A percentile compares a stretch with the other conserved stretches of the same genome.
These are phyloP conservation scores for Grigorovia yakushimaensis DNA, from an alignment of 805 yeast genomes.

Conservation along the genomic window DNA sequence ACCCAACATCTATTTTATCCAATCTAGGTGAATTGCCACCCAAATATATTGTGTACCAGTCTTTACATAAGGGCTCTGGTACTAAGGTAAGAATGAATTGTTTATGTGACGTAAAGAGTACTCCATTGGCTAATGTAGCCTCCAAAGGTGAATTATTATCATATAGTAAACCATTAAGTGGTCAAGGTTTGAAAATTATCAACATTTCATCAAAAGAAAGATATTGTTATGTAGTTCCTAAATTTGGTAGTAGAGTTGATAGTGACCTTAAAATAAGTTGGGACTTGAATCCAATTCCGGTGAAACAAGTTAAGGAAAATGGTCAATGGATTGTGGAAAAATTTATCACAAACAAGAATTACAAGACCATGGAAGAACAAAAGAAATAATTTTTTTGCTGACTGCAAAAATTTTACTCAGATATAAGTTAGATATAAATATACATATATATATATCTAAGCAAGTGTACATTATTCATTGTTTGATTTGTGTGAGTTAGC, in stretches of 20 bases:
- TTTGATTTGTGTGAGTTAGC: not conserved
- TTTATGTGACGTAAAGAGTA: slow-evolving; percentile 64
- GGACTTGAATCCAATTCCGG: slow-evolving; percentile 79
- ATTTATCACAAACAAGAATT: slow-evolving; percentile 23
- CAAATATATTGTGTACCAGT: slow-evolving; percentile 61
- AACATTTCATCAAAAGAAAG: slow-evolving; percentile 54
- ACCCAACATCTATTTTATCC: slow-evolving; percentile 62
- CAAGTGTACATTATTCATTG: not conserved
- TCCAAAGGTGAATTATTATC: slow-evolving; percentile 62
- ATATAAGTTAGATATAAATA: not conserved
- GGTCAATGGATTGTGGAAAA: slow-evolving; percentile 55
- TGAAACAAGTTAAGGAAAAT: slow-evolving; percentile 52
- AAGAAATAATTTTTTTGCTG: not conserved
- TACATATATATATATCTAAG: no score
- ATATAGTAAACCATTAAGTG: slow-evolving; percentile 77
- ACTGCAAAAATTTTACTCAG: not conserved
- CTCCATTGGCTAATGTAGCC: slow-evolving; percentile 70
- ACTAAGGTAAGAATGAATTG: slow-evolving; percentile 57
- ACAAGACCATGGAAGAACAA: slow-evolving; percentile 9
- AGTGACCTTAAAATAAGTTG: slow-evolving; percentile 75
- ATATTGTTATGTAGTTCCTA: slow-evolving; percentile 83
- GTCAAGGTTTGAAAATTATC: slow-evolving; percentile 81
- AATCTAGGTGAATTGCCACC: slow-evolving; percentile 66
- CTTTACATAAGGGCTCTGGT: slow-evolving; percentile 48
- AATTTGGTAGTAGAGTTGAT: slow-evolving; percentile 78